Evolutionary conservation across 148 eudicot species (phyloP), one percentile per base, ranked within the genome.

Genomic region (Heliosperma pusillum): DNA sequence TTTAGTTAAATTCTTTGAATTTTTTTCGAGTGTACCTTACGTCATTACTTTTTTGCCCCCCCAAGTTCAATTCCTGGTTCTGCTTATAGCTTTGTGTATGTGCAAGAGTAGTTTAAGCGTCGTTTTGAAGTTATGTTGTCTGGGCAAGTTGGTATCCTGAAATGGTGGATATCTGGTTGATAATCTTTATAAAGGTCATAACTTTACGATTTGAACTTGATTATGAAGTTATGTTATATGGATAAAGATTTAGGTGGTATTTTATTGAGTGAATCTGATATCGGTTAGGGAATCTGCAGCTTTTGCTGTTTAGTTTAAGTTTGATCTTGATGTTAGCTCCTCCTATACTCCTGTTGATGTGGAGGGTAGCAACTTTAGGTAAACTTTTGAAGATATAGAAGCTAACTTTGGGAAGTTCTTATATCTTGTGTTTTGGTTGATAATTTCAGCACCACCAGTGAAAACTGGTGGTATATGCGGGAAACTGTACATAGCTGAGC

Each of bases 361-460:
- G 77, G 79, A 81, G 12, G 86, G 89, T 20, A 75, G 81, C 21
- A 87, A 93, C 69, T 67, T 80, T 7, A 86, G 88, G 27, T 76
- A 82, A 25, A 81, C 88, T 21, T 93, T 87, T 62, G 87, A 87
- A 7, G 97, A 88, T 67, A 84, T 88, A 73, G 97, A 86, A 85
- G 95, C 98, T 72, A 89, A 85, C 72, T 93, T 93, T 70, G 89
- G 98, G 88, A 77, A 88, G 91, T 79, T 21, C 59, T 53, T 15
- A 75, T 42, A 17, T 60, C 2, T 52, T 30, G 42, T 76, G 40
- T 44, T 55, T 80, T 75, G 24, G 25, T 70, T 81, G 69, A 13
- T 58, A 21, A 52, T 88, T 72, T 73, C 91, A 94, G 98, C 98
- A 69, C 90, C 89, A 2, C 55, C 83, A 11, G 83, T 94, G 60